Evolutionary conservation across 768 basidiomycete genomes (phyloP).

Genomic region (Tylopilus sp.): DNA sequence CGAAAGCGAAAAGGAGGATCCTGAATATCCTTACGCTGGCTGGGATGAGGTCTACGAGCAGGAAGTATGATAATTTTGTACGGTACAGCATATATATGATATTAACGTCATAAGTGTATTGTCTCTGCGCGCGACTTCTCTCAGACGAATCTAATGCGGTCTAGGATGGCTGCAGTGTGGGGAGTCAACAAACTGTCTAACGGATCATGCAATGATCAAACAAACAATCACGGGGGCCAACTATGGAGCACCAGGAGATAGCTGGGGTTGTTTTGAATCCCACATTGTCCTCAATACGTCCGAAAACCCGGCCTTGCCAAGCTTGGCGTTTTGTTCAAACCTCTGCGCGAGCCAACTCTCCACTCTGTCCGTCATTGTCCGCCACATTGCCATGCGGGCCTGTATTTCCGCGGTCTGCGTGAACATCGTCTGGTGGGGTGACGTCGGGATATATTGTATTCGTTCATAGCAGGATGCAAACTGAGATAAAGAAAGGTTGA

Average conservation of each 20-base stretch:
- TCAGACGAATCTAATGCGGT: constrained; percentile 21
- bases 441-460: constrained; percentile 80
- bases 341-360: constrained; percentile 85
- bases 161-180: constrained; percentile 19
- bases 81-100: no score
- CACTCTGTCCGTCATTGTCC: constrained; percentile 74
- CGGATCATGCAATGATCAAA: constrained; percentile 1
- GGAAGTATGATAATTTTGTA: constrained; percentile 43
- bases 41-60: constrained; percentile 67
- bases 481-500: constrained; percentile 93
- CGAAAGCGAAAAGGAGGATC: constrained; percentile 40
- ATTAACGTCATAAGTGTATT: constrained; percentile 27
- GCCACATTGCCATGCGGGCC: constrained; percentile 76
- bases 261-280: constrained; percentile 61
- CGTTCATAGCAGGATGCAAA: constrained; percentile 90
- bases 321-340: constrained; percentile 88
- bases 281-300: constrained; percentile 79
- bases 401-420: constrained; percentile 91
- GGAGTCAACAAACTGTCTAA: constrained; percentile 2
- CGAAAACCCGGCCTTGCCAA: constrained; percentile 87
- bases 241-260: constrained; percentile 31
- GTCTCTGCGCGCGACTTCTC: constrained; percentile 22
- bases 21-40: constrained; percentile 29
- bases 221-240: constrained; percentile 1
- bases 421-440: constrained; percentile 64